These are phyloP conservation scores for Fulvia fulva DNA, from an alignment of 2,329 filamentous ascomycete species.

Conservation along the genomic window DNA sequence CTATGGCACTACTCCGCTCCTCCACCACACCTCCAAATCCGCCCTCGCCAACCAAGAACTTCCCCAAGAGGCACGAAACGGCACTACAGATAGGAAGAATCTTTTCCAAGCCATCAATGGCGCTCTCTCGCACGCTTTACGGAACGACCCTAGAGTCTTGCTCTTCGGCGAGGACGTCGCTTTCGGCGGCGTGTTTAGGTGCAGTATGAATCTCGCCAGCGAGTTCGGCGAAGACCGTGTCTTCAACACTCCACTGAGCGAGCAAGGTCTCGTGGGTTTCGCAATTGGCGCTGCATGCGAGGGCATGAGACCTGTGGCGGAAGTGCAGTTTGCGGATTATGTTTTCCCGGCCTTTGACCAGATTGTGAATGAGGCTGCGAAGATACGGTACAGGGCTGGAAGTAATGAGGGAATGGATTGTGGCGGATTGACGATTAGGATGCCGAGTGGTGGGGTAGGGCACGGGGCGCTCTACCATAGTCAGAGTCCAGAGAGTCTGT, in stretches of 20 bases:
- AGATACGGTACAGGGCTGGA: slow-evolving; percentile 74
- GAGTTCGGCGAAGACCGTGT: slow-evolving; percentile 84
- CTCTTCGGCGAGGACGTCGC: slow-evolving; percentile 96
- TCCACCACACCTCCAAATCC: slow-evolving; percentile 73
- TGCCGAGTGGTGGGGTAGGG: slow-evolving; percentile 86
- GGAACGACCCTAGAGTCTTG: slow-evolving; percentile 78
- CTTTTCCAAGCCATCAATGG: slow-evolving; percentile 92
- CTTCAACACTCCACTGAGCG: slow-evolving; percentile 92
- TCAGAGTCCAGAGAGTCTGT: slow-evolving; percentile 83
- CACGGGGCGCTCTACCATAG: slow-evolving; percentile 87
- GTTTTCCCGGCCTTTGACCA: slow-evolving; percentile 91
- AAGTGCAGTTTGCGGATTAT: slow-evolving; percentile 95
- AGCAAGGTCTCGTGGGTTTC: slow-evolving; percentile 93
- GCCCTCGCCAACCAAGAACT: slow-evolving; percentile 71
- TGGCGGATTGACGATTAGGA: slow-evolving; percentile 79
- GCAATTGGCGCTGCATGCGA: slow-evolving; percentile 85
- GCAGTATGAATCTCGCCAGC: slow-evolving; percentile 75
- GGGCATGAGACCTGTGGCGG: slow-evolving; percentile 87
- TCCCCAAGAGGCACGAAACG: slow-evolving; percentile 37
- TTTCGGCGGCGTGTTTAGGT: slow-evolving; percentile 94
- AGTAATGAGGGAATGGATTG: slow-evolving; percentile 43
- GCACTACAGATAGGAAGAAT: slow-evolving; percentile 78
- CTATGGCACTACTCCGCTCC: slow-evolving; percentile 74
- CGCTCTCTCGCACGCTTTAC: slow-evolving; percentile 75
- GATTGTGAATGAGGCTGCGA: slow-evolving; percentile 88